Evolutionary conservation across 2,329 filamentous ascomycete species (phyloP).

Genomic region (Fusarium torreyae): DNA sequence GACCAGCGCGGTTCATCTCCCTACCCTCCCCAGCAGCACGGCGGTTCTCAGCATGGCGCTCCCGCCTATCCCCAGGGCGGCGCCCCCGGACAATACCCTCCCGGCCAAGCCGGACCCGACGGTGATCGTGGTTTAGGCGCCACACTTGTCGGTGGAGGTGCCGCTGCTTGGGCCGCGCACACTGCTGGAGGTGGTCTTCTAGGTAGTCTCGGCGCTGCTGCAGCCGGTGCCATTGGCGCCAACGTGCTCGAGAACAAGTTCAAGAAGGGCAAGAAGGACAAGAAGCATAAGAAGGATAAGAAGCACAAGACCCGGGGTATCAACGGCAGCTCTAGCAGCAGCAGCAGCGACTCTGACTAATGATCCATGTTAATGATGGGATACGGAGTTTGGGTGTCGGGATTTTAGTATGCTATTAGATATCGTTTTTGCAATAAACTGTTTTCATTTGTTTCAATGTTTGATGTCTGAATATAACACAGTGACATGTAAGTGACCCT

Average conservation of each 20-base stretch:
- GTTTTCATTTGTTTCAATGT: background rate
- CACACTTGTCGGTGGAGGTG: constrained; percentile 67
- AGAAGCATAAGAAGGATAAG: constrained; percentile 55
- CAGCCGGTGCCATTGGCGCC: constrained; percentile 69
- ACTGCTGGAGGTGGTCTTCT: constrained; percentile 67
- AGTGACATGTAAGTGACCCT: background rate
- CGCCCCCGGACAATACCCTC: constrained; percentile 45
- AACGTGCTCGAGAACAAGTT: constrained; percentile 65
- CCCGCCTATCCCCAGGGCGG: constrained; percentile 48
- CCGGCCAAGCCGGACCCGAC: constrained; percentile 52
- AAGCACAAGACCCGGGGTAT: constrained; percentile 46
- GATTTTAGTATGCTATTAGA: constrained; percentile 3
- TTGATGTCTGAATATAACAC: background rate
- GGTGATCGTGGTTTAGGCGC: constrained; percentile 71
- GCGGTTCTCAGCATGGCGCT: constrained; percentile 39
- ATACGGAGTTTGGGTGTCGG: constrained; percentile 34
- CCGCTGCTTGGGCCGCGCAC: constrained; percentile 68
- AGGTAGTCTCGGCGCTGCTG: constrained; percentile 65
- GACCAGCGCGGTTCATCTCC: constrained; percentile 40
- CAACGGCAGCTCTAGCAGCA: constrained; percentile 40
- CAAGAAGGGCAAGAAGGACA: constrained; percentile 54
- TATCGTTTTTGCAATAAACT: background rate
- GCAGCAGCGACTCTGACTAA: constrained; percentile 51
- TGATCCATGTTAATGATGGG: background rate
- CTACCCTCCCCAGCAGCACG: constrained; percentile 48